Evolutionary conservation across 495 filamentous ascomycete species (phyloP).

Genomic region (Lasiosphaeria hispida): DNA sequence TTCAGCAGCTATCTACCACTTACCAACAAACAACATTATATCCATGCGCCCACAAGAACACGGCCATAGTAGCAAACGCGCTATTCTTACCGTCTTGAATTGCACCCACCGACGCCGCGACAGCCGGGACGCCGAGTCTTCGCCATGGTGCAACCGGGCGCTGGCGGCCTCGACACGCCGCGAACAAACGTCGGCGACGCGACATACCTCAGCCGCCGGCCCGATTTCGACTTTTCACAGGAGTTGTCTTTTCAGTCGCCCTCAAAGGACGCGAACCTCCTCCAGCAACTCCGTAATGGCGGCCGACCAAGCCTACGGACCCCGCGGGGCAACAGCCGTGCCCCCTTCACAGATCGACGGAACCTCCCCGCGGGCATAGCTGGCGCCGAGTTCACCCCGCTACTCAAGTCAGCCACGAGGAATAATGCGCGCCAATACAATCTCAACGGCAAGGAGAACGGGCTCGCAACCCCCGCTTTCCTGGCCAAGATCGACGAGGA

Average conservation of each 20-base stretch:
- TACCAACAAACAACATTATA: background rate
- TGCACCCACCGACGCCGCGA: background rate
- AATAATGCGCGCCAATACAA: slow-evolving; percentile 67
- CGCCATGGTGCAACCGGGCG: slow-evolving; percentile 46
- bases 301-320: slow-evolving; percentile 63
- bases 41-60: background rate
- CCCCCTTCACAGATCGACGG: slow-evolving; percentile 64
- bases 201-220: slow-evolving; percentile 68
- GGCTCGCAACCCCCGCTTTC: slow-evolving; percentile 67
- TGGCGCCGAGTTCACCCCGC: slow-evolving; percentile 84
- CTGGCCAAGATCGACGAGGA: slow-evolving; percentile 61
- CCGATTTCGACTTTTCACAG: slow-evolving; percentile 74
- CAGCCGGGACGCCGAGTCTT: slow-evolving; percentile 2
- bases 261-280: slow-evolving; percentile 69
- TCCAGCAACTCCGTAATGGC: slow-evolving; percentile 64
- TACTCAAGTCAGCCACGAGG: slow-evolving; percentile 84
- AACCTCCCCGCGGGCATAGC: slow-evolving; percentile 61
- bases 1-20: background rate
- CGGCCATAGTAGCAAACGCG: background rate
- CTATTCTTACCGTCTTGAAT: slow-evolving; percentile 5
- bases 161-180: slow-evolving; percentile 70
- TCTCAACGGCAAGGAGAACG: slow-evolving; percentile 48
- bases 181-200: slow-evolving; percentile 75
- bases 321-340: slow-evolving; percentile 55
- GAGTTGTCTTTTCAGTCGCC: slow-evolving; percentile 86